phyloP scores from a whole-genome alignment of 1,284 basidiomycete species.

The Sanghuangporus sanghuang region DNA sequence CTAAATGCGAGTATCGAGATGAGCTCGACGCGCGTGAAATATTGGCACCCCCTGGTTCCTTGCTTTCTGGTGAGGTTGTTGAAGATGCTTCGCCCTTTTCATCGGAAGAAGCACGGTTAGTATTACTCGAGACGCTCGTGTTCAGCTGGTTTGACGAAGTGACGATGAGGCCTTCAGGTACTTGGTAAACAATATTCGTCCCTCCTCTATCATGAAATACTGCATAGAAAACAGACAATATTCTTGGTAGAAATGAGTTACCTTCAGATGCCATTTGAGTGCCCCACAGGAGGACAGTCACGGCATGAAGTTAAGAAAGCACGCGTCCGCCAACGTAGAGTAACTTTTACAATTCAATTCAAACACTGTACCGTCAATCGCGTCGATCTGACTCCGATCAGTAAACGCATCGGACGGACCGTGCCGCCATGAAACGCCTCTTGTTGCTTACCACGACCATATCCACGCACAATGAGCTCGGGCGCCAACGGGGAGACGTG shows the following conservation, averaged over 20 bases:
- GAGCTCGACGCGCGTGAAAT: conserved; percentile 15
- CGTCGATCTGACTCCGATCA: neutral
- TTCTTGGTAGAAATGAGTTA: conserved; percentile 71
- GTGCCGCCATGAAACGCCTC: neutral
- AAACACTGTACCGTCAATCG: too few species aligned
- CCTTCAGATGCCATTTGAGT: conserved; percentile 43
- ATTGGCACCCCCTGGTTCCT: neutral
- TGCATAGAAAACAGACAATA: conserved; percentile 85
- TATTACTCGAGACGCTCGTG: conserved; percentile 31
- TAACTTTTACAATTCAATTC: neutral
- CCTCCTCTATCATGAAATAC: conserved; percentile 81
- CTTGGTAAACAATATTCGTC: conserved; percentile 84
- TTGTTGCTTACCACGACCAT: conserved; percentile 1
- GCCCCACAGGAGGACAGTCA: neutral
- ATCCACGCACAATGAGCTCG: neutral
- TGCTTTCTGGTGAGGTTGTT: conserved; percentile 27
- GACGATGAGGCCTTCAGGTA: conserved; percentile 81
- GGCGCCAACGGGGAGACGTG: conserved; percentile 20
- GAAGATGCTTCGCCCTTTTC: conserved; percentile 33
- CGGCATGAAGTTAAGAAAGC: neutral
- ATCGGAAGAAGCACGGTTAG: conserved; percentile 39
- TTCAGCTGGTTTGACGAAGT: conserved; percentile 12
- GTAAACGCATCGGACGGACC: neutral
- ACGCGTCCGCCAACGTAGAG: too few species aligned
- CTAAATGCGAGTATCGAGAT: conserved; percentile 12